Conservation (phyloP, 306 rosid genomes). For the Trichosanthes cucumerina region DNA sequence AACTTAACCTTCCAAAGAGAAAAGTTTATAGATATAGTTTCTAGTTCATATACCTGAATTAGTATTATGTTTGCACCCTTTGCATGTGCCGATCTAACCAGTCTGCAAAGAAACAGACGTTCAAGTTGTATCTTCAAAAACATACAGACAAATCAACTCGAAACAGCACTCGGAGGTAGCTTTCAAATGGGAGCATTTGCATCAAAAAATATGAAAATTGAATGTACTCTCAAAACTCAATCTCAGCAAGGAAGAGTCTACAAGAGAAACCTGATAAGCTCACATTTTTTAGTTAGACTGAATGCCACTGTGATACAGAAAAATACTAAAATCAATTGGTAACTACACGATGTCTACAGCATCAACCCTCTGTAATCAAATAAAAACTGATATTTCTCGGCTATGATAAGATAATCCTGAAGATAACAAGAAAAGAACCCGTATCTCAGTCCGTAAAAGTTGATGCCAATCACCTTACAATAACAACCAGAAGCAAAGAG, state of each 20-base stretch:
- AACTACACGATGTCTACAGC: neutral
- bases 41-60: slow-evolving; percentile 55
- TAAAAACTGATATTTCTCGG: neutral
- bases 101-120: slow-evolving; percentile 33
- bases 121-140: neutral
- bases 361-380: neutral
- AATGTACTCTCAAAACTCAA: neutral
- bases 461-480: neutral
- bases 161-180: neutral
- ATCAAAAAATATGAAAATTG: neutral
- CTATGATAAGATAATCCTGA: neutral
- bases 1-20: neutral
- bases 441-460: neutral
- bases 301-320: neutral
- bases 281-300: neutral
- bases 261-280: neutral
- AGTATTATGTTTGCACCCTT: slow-evolving; percentile 81
- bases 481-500: neutral
- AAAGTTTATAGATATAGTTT: neutral
- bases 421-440: neutral
- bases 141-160: neutral
- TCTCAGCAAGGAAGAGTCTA: neutral
- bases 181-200: neutral
- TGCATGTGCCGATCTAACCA: slow-evolving; percentile 76
- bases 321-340: neutral